Conservation (phyloP, 306 rosid species). For the Senna siamea region DNA sequence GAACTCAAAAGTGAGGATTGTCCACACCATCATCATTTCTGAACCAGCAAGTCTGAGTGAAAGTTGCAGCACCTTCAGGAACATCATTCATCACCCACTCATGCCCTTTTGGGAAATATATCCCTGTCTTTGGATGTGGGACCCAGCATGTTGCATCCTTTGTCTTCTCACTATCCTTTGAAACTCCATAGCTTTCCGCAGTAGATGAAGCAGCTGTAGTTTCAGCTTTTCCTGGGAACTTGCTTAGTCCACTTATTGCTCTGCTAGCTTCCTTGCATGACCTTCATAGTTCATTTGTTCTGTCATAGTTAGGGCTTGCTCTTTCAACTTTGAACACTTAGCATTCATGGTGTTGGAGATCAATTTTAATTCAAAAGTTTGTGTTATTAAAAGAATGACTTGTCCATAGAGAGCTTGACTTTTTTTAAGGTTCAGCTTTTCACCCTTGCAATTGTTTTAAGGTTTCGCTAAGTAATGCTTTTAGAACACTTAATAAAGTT, state of each 20-base stretch:
- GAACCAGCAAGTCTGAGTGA: slow-evolving; percentile 57
- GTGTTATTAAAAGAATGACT: too few species aligned
- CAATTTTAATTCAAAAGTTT: too few species aligned
- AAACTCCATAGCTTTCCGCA: not conserved
- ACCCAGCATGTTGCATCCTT: slow-evolving; percentile 51
- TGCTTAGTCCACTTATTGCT: slow-evolving; percentile 28
- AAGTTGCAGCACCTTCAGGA: slow-evolving; percentile 59
- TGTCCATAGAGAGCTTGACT: too few species aligned
- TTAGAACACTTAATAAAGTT: too few species aligned
- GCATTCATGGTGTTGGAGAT: too few species aligned
- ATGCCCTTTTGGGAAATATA: slow-evolving; percentile 74
- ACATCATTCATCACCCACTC: slow-evolving; percentile 73
- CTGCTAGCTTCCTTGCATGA: slow-evolving; percentile 42
- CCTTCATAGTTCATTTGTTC: too few species aligned
- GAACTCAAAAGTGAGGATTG: slow-evolving; percentile 27
- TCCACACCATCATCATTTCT: slow-evolving; percentile 64
- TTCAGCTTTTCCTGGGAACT: slow-evolving; percentile 6
- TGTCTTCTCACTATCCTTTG: not conserved
- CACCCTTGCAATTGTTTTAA: too few species aligned
- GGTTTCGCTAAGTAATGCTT: too few species aligned
- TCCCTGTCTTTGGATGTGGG: slow-evolving; percentile 73
- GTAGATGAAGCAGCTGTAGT: not conserved
- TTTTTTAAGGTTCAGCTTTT: too few species aligned
- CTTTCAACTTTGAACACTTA: too few species aligned
- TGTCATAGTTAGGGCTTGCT: too few species aligned